Base-by-base conservation (phyloP, 1,284 basidiomycete genomes). In the Prillingera fragicola region DNA sequence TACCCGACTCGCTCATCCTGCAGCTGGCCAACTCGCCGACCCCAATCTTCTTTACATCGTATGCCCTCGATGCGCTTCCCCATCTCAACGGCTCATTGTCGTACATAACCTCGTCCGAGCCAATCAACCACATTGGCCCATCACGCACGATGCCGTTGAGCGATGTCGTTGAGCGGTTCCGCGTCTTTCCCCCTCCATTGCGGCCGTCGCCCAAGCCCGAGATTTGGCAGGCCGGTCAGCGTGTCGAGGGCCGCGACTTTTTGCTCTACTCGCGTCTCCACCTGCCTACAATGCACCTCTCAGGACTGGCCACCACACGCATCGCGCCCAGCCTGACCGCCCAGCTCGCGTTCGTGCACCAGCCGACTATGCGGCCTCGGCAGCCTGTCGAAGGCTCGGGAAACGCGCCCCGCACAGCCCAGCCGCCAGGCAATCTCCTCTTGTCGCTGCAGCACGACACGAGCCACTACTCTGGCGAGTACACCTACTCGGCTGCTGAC, bases 401-500 rank as follows among this genome's bases (percentile, higher is more conserved):
- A 44, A 5, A 23, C 34, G 1, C 36, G 29, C 33, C 36, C 57
- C 24, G 56, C 4, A 55, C 48, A 5, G 48, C 57, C 1, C 52
- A 62, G 3, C 58, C 65, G 9, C 65, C 68, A 3, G 87, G 82
- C 59, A 92, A 92, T 56, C 65, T 96, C 52, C 83, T 96, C 77
- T 67, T 97, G 48, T 87, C 81, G 49, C 69, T 97, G 22, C 90
- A 96, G 68, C 87, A 94, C 59, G 90, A 96, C 62, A 81, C 87
- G 2, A 92, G 92, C 1, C 80, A 84, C 54, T 94, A 87, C 82
- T 89, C 87, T 52, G 85, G 86, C 3, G 94, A 97, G 69, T 97
- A 95, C 62, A 87, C 85, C 12, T 97, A 87, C 76, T 92, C 88
- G 51, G 85, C 88, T 0, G 87, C 92, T 57, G 92, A 97, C 62